Base-by-base conservation (phyloP, 768 basidiomycete species). In the Panellus pusillus region DNA sequence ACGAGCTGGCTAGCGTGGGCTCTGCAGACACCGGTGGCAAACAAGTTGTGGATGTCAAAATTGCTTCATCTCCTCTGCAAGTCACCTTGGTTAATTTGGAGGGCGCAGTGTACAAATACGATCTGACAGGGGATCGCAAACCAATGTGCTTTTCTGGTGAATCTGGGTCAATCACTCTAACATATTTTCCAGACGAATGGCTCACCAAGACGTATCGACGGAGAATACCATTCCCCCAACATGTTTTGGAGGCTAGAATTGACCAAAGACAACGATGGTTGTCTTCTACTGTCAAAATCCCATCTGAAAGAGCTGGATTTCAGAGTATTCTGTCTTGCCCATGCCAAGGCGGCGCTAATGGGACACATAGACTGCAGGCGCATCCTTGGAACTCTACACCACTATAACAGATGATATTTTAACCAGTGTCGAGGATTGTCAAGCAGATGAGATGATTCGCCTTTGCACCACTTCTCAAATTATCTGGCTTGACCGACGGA, bases 401-500 rank as follows among this genome's bases (percentile, higher is more conserved):
- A 58, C 75, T 28, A 65, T 56, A 29, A 57, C 68, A 3, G 65
- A 66, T 24, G 73, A 79, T 44, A 47, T 76, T 1, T 65, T 90
- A 15, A 87, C 86, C 0, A 81, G 77, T 20, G 68, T 85, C 32
- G 82, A 84, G 57, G 67, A 74, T 54, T 64, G 70, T 15, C 58
- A 58, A 6, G 63, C 67, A 6, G 75, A 81, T 53, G 64, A 78
- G 41, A 66, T 84, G 36, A 62, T 84, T 28, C 77, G 79, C 3
- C 58, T 89, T 3, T 78, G 76, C 28, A 82, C 88, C 1, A 91
- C 87, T 1, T 72, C 70, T 1, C 76, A 86, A 41, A 61, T 91
- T 14, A 58, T 85, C 13, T 92, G 90, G 89, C 65, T 91, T 27
- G 90, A 93, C 62, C 70, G 74, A 27, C 79, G 89, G 29, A 79